Evolutionary conservation across 257 asterid species (phyloP).

Genomic region (Asclepias syriaca): DNA sequence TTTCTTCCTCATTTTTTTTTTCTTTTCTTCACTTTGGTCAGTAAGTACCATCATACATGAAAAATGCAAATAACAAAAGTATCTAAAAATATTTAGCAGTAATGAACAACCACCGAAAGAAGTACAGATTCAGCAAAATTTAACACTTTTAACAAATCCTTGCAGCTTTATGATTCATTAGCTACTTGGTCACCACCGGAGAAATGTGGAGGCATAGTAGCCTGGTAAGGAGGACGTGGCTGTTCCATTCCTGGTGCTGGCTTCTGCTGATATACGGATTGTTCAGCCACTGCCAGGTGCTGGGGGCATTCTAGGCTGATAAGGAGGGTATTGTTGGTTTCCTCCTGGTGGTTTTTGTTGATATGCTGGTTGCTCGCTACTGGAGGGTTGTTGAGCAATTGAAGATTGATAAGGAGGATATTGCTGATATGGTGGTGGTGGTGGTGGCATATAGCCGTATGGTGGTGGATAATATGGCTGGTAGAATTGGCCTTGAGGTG

Average conservation of each 20-base stretch:
- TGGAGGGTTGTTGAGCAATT: slow-evolving; percentile 48
- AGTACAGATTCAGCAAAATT: not conserved
- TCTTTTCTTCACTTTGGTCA: not conserved
- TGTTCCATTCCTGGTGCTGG: slow-evolving; percentile 11
- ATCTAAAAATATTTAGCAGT: not conserved
- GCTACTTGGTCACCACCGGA: slow-evolving; percentile 3
- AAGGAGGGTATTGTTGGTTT: slow-evolving; percentile 10
- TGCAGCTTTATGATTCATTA: slow-evolving; percentile 6
- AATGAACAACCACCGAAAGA: not conserved
- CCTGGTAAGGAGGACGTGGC: slow-evolving; percentile 5
- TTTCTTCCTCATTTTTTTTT: not conserved
- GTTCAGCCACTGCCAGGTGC: slow-evolving; percentile 6
- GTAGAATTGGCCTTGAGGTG: slow-evolving; percentile 72
- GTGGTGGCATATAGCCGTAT: slow-evolving; percentile 55
- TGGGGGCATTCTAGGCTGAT: slow-evolving; percentile 13
- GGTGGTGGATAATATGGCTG: slow-evolving; percentile 60
- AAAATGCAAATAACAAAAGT: not conserved
- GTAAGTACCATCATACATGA: not conserved
- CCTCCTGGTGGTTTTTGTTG: slow-evolving; percentile 37
- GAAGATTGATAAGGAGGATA: slow-evolving; percentile 45
- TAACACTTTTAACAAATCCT: not conserved
- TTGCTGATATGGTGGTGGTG: slow-evolving; percentile 55
- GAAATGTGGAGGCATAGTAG: slow-evolving; percentile 3
- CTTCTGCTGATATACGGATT: slow-evolving; percentile 12
- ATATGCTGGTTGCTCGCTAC: slow-evolving; percentile 36